These are phyloP conservation scores for Sclerotinia minor DNA, from an alignment of 2,329 filamentous ascomycete genomes.

Conservation along the genomic window DNA sequence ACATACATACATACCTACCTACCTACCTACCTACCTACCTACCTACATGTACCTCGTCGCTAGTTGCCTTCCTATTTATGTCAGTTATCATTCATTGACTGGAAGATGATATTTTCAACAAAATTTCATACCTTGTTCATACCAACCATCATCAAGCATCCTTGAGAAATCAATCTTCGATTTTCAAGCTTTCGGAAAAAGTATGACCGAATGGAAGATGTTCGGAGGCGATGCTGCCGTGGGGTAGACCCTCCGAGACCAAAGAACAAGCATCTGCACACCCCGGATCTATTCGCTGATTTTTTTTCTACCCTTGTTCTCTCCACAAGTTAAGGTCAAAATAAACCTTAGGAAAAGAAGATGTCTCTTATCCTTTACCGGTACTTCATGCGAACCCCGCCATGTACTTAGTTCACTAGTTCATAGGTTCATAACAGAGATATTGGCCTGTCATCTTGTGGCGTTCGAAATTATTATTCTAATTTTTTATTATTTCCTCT, in stretches of 20 bases:
- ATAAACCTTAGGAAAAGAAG: slow-evolving; percentile 32
- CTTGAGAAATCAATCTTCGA: slow-evolving; percentile 9
- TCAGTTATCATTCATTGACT: neutral
- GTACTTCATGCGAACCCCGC: slow-evolving; percentile 39
- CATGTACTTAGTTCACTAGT: slow-evolving; percentile 29
- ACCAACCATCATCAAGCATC: slow-evolving; percentile 5
- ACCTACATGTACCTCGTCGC: neutral
- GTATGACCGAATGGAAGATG: slow-evolving; percentile 25
- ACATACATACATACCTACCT: neutral
- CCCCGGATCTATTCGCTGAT: slow-evolving; percentile 7
- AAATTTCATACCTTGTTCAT: neutral
- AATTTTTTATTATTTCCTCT: slow-evolving; percentile 30
- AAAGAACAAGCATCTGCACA: slow-evolving; percentile 13
- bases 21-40: too few species aligned
- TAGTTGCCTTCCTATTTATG: neutral
- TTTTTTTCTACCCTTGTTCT: slow-evolving; percentile 23
- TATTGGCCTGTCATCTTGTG: slow-evolving; percentile 33
- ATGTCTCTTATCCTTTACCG: slow-evolving; percentile 33
- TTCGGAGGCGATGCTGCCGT: slow-evolving; percentile 29
- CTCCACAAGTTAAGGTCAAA: slow-evolving; percentile 33
- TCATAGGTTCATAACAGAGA: slow-evolving; percentile 7
- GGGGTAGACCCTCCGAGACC: slow-evolving; percentile 17
- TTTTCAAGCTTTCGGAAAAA: slow-evolving; percentile 26
- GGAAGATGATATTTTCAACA: slow-evolving; percentile 10
- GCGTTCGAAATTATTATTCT: slow-evolving; percentile 28